Base-by-base conservation (phyloP, 805 yeast species). In the Yarrowia yakushimensis region DNA sequence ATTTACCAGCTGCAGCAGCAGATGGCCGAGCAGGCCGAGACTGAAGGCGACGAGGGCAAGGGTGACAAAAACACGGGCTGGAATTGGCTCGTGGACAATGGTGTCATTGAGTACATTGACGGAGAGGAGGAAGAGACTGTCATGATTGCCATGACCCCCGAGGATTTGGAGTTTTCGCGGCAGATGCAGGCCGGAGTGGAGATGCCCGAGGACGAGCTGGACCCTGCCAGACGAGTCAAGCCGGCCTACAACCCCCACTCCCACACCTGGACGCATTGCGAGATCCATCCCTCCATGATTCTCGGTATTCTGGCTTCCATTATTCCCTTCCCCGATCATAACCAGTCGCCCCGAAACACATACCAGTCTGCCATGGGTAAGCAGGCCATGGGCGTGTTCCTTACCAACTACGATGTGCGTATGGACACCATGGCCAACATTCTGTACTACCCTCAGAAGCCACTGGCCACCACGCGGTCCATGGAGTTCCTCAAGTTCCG, bases 351-450 rank as follows among this genome's bases (percentile, higher is more conserved):
- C 65, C 93, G 99, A 85, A 94, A 94, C 74, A 94, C 99, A 3
- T 94, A 94, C 77, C 99, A 94, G 79, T 92, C 97, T 74, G 99
- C 99, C 67, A 94, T 94, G 99, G 99, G 99, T 85, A 94, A 94
- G 77, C 99, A 94, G 79, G 99, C 99, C 63, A 94, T 94, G 99
- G 99, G 99, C 73, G 98, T 94, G 10, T 93, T 89, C 76, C 81
- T 93, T 70, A 94, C 99, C 4, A 94, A 94, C 73, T 94, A 93
- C 75, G 83, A 87, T 64, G 97, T 93, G 60, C 89, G 99, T 78
- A 94, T 94, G 99, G 99, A 94, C 76, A 94, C 99, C 1, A 94
- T 94, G 99, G 97, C 99, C 10, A 94, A 94, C 73, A 93, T 94
- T 69, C 81, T 94, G 68, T 94, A 94, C 73, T 94, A 94, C 73